Percentiles rank a stretch among this genome's conserved stretches.
Conservation (phyloP, 202 grass and related monocot genomes). For the Zizania palustris region DNA sequence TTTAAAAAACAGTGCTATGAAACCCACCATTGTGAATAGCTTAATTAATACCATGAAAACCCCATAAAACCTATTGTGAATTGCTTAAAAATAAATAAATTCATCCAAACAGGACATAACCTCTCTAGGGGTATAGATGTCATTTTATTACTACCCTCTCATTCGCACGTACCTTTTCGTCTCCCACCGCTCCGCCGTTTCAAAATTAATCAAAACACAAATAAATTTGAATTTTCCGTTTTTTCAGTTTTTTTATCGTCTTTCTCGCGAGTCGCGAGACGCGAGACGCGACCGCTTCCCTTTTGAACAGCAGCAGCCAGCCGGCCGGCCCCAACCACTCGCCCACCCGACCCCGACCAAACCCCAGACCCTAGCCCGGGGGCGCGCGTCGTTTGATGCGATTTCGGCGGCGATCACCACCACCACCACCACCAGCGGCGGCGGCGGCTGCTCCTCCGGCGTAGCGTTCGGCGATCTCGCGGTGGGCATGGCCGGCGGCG, state of each 20-base stretch:
- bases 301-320: conserved; percentile 39
- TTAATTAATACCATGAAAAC: too few relatives aligned
- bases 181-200: too few relatives aligned
- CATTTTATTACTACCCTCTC: too few relatives aligned
- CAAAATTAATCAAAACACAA: too few relatives aligned
- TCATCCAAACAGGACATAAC: too few relatives aligned
- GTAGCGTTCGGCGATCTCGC: conserved; percentile 49
- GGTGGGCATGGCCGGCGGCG: conserved; percentile 44
- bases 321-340: conserved; percentile 41
- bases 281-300: background rate
- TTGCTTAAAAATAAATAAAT: too few relatives aligned
- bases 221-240: background rate
- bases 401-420: conserved; percentile 64
- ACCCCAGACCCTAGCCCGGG: conserved; percentile 40
- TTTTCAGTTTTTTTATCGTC: conserved; percentile 1
- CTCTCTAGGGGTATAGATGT: too few relatives aligned
- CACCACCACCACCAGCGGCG: conserved; percentile 37
- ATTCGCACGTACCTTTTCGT: too few relatives aligned
- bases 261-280: background rate
- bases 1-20: too few relatives aligned
- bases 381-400: conserved; percentile 60
- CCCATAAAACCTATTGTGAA: too few relatives aligned
- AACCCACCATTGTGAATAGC: too few relatives aligned
- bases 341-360: conserved; percentile 32
- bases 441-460: conserved; percentile 37